Evolutionary conservation across 2,329 filamentous ascomycete genomes (phyloP).

Genomic region (Rosellinia necatrix): DNA sequence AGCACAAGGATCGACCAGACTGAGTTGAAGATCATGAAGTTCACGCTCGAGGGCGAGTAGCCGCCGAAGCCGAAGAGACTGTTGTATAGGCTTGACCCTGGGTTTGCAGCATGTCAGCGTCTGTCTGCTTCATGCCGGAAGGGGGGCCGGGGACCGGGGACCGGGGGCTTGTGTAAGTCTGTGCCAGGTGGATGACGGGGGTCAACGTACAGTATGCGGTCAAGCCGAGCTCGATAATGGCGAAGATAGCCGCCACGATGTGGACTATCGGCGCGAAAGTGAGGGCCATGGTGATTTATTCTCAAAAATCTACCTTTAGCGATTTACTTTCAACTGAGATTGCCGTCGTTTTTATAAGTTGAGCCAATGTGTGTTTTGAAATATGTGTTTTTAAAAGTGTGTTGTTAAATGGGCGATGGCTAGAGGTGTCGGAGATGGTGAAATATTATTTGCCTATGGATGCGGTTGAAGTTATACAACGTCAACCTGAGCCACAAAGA

Average conservation of each 20-base stretch:
- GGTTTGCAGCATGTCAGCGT: not conserved
- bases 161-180: conserved; percentile 5
- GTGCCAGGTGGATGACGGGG: too few relatives aligned
- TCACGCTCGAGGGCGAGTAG: conserved; percentile 59
- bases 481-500: too few relatives aligned
- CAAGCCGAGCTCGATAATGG: conserved; percentile 75
- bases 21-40: conserved; percentile 80
- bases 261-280: conserved; percentile 67
- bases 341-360: too few relatives aligned
- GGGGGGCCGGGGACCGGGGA: not conserved
- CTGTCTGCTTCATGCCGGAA: not conserved
- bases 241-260: conserved; percentile 67
- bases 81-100: conserved; percentile 59
- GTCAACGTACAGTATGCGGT: conserved; percentile 68
- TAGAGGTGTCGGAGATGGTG: too few relatives aligned
- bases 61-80: conserved; percentile 40
- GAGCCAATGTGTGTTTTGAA: too few relatives aligned
- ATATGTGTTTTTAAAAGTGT: too few relatives aligned
- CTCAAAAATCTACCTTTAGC: too few relatives aligned
- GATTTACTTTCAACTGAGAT: too few relatives aligned
- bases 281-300: conserved; percentile 53
- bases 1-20: conserved; percentile 78
- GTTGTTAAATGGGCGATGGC: too few relatives aligned
- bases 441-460: too few relatives aligned
- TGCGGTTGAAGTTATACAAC: too few relatives aligned